A percentile compares a stretch with the other conserved stretches of the same genome.
These are phyloP conservation scores for Triticum urartu DNA, from an alignment of 176 grass and related monocot species.

Conservation along the genomic window DNA sequence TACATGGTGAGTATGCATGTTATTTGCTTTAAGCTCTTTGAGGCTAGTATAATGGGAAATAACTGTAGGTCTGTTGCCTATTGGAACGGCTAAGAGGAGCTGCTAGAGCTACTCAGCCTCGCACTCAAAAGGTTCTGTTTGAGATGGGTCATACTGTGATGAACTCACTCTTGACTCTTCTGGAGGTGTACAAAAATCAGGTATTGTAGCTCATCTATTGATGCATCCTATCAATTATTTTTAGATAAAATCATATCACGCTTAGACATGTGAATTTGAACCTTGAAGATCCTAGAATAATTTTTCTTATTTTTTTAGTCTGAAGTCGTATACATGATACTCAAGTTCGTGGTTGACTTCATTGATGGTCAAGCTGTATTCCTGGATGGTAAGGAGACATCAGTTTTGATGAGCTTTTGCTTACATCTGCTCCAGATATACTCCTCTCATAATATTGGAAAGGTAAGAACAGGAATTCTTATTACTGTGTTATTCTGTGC, in stretches of 20 bases:
- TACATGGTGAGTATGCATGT: slow-evolving; percentile 74
- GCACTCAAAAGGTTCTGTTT: slow-evolving; percentile 89
- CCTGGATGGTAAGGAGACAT: slow-evolving; percentile 87
- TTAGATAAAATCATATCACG: neutral
- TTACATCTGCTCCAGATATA: slow-evolving; percentile 86
- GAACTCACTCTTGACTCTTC: slow-evolving; percentile 83
- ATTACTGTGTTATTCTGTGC: neutral
- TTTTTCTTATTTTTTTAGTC: slow-evolving; percentile 48
- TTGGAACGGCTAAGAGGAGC: slow-evolving; percentile 95
- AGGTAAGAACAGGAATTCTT: slow-evolving; percentile 49
- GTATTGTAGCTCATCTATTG: slow-evolving; percentile 35
- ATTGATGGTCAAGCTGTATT: slow-evolving; percentile 93
- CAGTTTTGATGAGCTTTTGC: slow-evolving; percentile 88
- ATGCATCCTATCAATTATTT: slow-evolving; percentile 6
- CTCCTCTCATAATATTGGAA: slow-evolving; percentile 94
- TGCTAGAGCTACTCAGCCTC: slow-evolving; percentile 86
- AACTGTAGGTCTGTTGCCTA: slow-evolving; percentile 77
- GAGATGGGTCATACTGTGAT: slow-evolving; percentile 87
- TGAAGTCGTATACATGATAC: slow-evolving; percentile 88
- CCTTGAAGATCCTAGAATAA: slow-evolving; percentile 23
- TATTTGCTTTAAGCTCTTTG: slow-evolving; percentile 28
- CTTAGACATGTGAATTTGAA: slow-evolving; percentile 20
- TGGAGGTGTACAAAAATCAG: slow-evolving; percentile 93
- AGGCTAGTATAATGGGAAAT: slow-evolving; percentile 33
- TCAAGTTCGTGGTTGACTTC: slow-evolving; percentile 97